Conservation (phyloP, 2,329 filamentous ascomycete genomes). For the Beauveria caledonica region DNA sequence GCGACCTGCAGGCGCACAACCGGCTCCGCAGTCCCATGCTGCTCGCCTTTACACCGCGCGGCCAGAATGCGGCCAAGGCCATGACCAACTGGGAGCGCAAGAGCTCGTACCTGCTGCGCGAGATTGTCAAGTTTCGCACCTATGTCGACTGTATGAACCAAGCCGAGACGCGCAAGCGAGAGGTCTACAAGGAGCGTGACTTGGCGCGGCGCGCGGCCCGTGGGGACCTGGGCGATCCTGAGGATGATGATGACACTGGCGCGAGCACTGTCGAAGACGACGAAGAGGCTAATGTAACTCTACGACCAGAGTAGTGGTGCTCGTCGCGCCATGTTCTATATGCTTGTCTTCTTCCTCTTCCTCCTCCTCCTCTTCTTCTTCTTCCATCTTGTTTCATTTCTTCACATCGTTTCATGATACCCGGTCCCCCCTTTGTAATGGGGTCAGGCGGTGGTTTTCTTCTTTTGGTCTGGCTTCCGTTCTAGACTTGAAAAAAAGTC, state of each 20-base stretch:
- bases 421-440: too few relatives aligned
- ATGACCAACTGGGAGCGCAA: conserved; percentile 98
- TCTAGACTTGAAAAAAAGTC: not conserved
- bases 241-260: conserved; percentile 20
- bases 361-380: not conserved
- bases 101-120: conserved; percentile 79
- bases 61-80: conserved; percentile 70
- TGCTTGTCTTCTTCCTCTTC: not conserved
- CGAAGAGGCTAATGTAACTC: conserved; percentile 28
- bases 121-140: conserved; percentile 94
- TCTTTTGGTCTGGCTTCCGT: not conserved
- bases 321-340: not conserved
- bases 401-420: conserved; percentile 1
- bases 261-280: conserved; percentile 19
- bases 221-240: conserved; percentile 36
- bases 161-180: conserved; percentile 60
- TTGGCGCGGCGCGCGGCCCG: conserved; percentile 40
- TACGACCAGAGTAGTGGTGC: conserved; percentile 21
- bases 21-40: conserved; percentile 80
- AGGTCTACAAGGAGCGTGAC: conserved; percentile 58
- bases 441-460: not conserved
- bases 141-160: conserved; percentile 80
- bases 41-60: conserved; percentile 78
- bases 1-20: conserved; percentile 80
- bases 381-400: not conserved